phyloP scores from a whole-genome alignment of 1,284 basidiomycete genomes.

The Ustilago crameri region DNA sequence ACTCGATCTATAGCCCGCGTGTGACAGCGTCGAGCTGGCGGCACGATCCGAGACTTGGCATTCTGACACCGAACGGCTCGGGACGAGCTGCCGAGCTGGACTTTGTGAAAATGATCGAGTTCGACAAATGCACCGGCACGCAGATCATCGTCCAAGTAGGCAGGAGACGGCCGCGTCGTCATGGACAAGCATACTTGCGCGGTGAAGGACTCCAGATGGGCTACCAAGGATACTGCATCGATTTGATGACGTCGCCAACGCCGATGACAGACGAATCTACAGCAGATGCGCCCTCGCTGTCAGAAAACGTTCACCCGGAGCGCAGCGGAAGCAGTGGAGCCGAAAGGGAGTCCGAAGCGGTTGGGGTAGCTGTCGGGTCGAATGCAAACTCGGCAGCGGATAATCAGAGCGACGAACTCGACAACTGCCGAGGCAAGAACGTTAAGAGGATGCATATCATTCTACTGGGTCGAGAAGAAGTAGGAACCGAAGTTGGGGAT shows the following conservation, averaged over 20 bases:
- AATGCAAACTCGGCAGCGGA: too few species aligned
- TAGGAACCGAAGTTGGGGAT: slow-evolving; percentile 7
- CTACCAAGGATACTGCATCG: slow-evolving; percentile 33
- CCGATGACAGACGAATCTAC: neutral
- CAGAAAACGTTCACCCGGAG: too few species aligned
- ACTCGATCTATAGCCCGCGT: neutral
- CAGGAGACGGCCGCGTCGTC: slow-evolving; percentile 10
- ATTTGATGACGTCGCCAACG: slow-evolving; percentile 4
- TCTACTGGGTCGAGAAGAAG: slow-evolving; percentile 29
- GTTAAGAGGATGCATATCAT: slow-evolving; percentile 22
- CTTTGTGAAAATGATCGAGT: neutral
- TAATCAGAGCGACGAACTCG: too few species aligned
- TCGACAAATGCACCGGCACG: slow-evolving; percentile 17
- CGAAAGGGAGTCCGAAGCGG: neutral
- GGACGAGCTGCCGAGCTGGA: neutral
- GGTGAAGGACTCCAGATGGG: slow-evolving; percentile 46
- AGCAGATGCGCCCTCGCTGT: slow-evolving; percentile 7
- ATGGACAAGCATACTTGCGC: slow-evolving; percentile 14
- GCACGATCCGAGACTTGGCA: too few species aligned
- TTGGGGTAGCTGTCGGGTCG: too few species aligned
- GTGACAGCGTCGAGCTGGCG: too few species aligned
- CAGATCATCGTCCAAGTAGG: slow-evolving; percentile 42
- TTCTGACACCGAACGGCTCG: neutral
- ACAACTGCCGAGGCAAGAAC: neutral
- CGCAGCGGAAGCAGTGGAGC: neutral